Percentiles rank a stretch among this genome's conserved stretches.
Conservation (phyloP, 306 rosid genomes). For the Prunus davidiana region DNA sequence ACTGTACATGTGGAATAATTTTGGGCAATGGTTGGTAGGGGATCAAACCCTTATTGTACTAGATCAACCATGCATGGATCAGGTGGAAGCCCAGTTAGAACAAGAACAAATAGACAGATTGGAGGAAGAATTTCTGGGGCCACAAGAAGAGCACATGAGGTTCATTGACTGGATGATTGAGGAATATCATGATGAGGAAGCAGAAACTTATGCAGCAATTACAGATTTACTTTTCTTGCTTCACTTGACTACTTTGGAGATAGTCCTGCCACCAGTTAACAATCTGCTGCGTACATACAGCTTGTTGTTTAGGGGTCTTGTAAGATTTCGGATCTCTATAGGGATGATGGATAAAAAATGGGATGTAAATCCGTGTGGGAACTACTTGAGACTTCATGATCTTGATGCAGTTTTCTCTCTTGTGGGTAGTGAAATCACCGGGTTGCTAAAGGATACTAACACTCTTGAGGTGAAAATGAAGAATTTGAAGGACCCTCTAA, state of each 20-base stretch:
- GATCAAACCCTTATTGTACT: neutral
- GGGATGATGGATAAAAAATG: neutral
- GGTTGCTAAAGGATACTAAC: neutral
- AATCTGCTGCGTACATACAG: too few species aligned
- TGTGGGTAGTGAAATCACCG: neutral
- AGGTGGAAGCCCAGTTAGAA: too few species aligned
- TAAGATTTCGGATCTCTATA: neutral
- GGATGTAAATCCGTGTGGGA: neutral
- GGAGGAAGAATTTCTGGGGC: too few species aligned
- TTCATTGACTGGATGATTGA: too few species aligned
- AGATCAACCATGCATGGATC: too few species aligned
- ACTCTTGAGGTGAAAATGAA: neutral
- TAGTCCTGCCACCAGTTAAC: neutral
- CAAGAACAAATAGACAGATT: too few species aligned
- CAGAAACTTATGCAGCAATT: too few species aligned
- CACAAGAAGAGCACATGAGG: too few species aligned
- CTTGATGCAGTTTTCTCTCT: neutral
- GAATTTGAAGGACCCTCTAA: neutral
- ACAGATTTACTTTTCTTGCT: neutral
- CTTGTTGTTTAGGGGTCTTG: neutral
- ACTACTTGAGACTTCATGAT: neutral
- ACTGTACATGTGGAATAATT: neutral
- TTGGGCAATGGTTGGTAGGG: neutral
- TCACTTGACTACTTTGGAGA: neutral
- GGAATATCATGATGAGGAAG: too few species aligned